Evolutionary conservation across 2,329 filamentous ascomycete species (phyloP), one percentile per base, ranked within the genome.

Genomic region (Ophiostoma pallidulum): DNA sequence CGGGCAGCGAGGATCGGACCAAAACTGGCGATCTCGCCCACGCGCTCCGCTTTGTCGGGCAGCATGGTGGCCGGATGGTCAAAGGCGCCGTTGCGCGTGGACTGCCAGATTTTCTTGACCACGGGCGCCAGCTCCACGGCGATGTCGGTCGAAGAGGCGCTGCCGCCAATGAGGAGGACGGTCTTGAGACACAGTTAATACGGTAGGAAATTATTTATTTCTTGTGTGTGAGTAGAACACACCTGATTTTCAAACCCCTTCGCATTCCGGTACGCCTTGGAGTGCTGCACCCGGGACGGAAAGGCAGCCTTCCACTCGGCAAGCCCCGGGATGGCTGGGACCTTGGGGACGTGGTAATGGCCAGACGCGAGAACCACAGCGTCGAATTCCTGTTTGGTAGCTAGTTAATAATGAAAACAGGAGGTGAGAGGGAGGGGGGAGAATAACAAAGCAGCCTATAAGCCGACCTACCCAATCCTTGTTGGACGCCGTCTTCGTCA

Each of bases 221-320:
- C n/a, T n/a, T n/a, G n/a, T n/a, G n/a, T n/a, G n/a, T n/a, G n/a
- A n/a, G n/a, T n/a, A n/a, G n/a, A n/a, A n/a, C n/a, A n/a, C n/a
- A n/a, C n/a, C n/a, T 51, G 42, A 32, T 37, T 31, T 8, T 33
- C 37, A 8, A 52, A 50, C 1, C 44, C 44, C 3, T 31, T n/a
- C 0, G 85, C 76, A 0, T 65, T 72, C 8, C 85, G 75, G 57
- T 87, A 92, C 52, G 75, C 75, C 59, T 89, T 91, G 0, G 86
- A 87, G 58, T 86, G 83, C 4, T 70, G 71, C 18, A 86, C 71
- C 4, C 65, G 57, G 0, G 66, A 67, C 0, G 77, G 74, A 52
- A 75, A 78, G 4, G 58, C 55, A 10, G 61, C 45, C 56, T 82
- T 77, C 77, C 76, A 84, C 14, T 67, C 66, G 22, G 66, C 60